phyloP scores from a whole-genome alignment of 805 yeast species.

The Kazachstania psychrophila region DNA sequence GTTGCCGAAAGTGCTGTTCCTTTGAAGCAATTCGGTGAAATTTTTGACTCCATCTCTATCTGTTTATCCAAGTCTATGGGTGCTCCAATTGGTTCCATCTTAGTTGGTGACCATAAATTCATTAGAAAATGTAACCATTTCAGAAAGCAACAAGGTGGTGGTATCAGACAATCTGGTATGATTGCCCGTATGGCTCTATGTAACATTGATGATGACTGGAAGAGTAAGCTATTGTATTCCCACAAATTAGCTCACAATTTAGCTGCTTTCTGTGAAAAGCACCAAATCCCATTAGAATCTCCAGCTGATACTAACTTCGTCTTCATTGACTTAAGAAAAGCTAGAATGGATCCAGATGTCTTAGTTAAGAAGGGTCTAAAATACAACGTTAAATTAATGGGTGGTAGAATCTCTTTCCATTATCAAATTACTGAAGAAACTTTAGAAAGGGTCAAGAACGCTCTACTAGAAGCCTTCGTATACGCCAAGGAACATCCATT shows the following conservation, averaged over 20 bases:
- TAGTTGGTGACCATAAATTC: slow-evolving; percentile 56
- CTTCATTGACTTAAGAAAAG: slow-evolving; percentile 50
- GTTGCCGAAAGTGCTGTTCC: slow-evolving; percentile 54
- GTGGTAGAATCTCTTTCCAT: slow-evolving; percentile 76
- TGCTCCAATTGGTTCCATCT: slow-evolving; percentile 85
- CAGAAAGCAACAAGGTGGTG: slow-evolving; percentile 90
- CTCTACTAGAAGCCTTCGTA: slow-evolving; percentile 47
- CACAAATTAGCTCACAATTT: slow-evolving; percentile 44
- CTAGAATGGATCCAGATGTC: slow-evolving; percentile 46
- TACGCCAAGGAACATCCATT: slow-evolving; percentile 47
- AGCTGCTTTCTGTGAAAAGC: slow-evolving; percentile 41
- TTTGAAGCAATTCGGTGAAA: slow-evolving; percentile 57
- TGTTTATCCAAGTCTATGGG: slow-evolving; percentile 87
- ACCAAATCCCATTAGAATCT: slow-evolving; percentile 51
- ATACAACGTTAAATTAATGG: slow-evolving; percentile 54
- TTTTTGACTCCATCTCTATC: slow-evolving; percentile 82
- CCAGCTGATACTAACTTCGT: slow-evolving; percentile 84
- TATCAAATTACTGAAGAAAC: slow-evolving; percentile 51
- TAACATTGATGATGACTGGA: slow-evolving; percentile 74
- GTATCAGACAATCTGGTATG: slow-evolving; percentile 81
- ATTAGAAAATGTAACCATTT: slow-evolving; percentile 72
- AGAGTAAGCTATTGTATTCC: slow-evolving; percentile 38
- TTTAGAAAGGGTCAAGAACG: slow-evolving; percentile 48
- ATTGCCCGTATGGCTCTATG: slow-evolving; percentile 71
- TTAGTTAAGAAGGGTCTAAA: slow-evolving; percentile 48